Percentiles rank a stretch among this genome's conserved stretches.
These are phyloP conservation scores for Tephrocybe sp. DNA, from an alignment of 768 basidiomycete species.

Conservation along the genomic window DNA sequence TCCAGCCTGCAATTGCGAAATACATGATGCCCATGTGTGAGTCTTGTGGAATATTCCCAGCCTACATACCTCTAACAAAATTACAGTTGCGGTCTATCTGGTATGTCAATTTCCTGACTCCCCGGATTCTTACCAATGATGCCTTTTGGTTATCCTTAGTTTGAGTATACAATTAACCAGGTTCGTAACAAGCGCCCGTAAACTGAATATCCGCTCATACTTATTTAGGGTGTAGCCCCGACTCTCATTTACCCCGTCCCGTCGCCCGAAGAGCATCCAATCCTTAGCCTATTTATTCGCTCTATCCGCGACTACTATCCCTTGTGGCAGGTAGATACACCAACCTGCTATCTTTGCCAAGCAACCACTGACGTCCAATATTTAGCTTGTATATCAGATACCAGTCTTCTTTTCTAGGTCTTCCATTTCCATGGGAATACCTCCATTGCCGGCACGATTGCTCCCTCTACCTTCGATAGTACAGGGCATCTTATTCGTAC, in stretches of 20 bases:
- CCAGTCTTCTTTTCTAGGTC: conserved; percentile 80
- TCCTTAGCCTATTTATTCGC: conserved; percentile 78
- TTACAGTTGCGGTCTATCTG: conserved; percentile 40
- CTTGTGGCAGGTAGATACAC: conserved; percentile 77
- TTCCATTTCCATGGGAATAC: conserved; percentile 71
- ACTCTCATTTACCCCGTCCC: conserved; percentile 91
- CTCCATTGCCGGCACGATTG: conserved; percentile 58
- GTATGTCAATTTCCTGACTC: conserved; percentile 25
- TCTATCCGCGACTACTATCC: conserved; percentile 93
- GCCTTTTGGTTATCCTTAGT: conserved; percentile 37
- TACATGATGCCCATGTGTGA: conserved; percentile 92
- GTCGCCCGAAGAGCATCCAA: conserved; percentile 47
- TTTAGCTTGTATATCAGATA: conserved; percentile 57
- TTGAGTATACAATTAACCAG: conserved; percentile 92
- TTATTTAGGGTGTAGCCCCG: conserved; percentile 74
- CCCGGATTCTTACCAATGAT: not conserved
- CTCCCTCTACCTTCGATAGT: conserved; percentile 66
- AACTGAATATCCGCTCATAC: not conserved
- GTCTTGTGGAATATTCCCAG: conserved; percentile 27
- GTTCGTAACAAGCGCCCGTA: conserved; percentile 28
- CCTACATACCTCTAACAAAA: not conserved
- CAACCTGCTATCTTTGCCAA: not conserved
- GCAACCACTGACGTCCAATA: not conserved
- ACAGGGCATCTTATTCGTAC: conserved; percentile 56
- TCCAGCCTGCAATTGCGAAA: conserved; percentile 70